Percentiles rank a stretch among this genome's conserved stretches.
Evolutionary conservation across 192 early-diverging fungal species (phyloP).

Genomic region (Backusella circina): DNA sequence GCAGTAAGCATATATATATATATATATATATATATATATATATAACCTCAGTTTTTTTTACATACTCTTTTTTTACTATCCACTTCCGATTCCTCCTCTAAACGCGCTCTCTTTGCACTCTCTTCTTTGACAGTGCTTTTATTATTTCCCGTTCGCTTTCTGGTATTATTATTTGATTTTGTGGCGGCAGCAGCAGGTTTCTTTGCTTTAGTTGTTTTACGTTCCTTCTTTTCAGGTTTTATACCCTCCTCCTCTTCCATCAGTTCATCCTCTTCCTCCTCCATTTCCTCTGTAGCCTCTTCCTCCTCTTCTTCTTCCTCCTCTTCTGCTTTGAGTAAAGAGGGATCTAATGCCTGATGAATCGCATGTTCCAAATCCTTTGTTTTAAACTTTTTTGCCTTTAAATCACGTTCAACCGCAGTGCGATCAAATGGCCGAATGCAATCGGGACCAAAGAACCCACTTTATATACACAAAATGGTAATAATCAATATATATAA

Average conservation of each 20-base stretch:
- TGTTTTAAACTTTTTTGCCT: slow-evolving; percentile 39
- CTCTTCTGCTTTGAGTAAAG: slow-evolving; percentile 12
- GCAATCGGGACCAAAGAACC: slow-evolving; percentile 37
- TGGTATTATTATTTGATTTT: background rate
- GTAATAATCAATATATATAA: background rate
- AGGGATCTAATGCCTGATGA: slow-evolving; percentile 33
- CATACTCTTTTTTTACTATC: background rate
- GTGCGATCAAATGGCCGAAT: slow-evolving; percentile 34
- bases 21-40: background rate
- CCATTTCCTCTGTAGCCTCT: slow-evolving; percentile 23
- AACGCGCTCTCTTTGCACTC: background rate
- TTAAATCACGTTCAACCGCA: slow-evolving; percentile 29
- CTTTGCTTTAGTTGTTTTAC: background rate
- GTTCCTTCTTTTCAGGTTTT: slow-evolving; percentile 1
- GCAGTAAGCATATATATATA: no score
- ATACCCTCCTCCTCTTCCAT: slow-evolving; percentile 1
- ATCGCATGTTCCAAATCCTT: slow-evolving; percentile 35
- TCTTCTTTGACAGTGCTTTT: background rate
- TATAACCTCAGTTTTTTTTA: background rate
- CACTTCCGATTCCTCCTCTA: background rate
- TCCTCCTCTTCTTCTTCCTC: slow-evolving; percentile 12
- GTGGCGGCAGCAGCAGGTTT: background rate
- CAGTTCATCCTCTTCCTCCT: slow-evolving; percentile 5
- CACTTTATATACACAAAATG: slow-evolving; percentile 12
- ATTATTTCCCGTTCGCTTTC: slow-evolving; percentile 5